These are phyloP conservation scores for Clathrus columnatus DNA, from an alignment of 768 basidiomycete genomes.

Conservation along the genomic window DNA sequence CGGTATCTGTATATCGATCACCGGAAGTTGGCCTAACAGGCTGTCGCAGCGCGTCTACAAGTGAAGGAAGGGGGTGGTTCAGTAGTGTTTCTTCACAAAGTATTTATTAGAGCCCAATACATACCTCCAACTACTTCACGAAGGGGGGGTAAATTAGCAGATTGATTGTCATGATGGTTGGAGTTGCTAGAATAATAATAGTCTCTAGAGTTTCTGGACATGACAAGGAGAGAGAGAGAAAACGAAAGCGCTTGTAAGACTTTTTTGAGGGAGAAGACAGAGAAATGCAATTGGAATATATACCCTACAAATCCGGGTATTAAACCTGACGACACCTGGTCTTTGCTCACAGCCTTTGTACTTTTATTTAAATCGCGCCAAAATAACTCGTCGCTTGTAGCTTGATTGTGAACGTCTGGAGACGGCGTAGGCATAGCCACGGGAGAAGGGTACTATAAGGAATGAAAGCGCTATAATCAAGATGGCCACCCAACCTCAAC, in stretches of 20 bases:
- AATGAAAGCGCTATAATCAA: neutral
- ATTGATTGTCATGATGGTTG: neutral
- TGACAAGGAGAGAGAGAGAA: neutral
- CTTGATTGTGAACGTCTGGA: slow-evolving; percentile 1
- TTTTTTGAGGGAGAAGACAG: neutral
- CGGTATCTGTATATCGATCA: neutral
- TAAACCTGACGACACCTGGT: neutral
- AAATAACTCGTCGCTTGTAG: neutral
- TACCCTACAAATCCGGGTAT: neutral
- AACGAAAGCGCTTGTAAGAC: neutral
- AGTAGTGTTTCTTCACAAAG: too few species aligned
- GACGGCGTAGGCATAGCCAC: slow-evolving; percentile 9
- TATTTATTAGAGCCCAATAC: neutral
- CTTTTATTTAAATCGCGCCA: neutral
- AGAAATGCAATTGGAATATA: neutral
- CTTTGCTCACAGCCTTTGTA: neutral
- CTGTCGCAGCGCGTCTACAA: slow-evolving; percentile 6
- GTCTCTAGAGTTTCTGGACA: slow-evolving; percentile 6
- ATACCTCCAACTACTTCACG: slow-evolving; percentile 9
- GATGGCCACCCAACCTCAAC: neutral
- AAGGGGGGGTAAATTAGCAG: slow-evolving; percentile 8
- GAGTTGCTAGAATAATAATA: slow-evolving; percentile 1
- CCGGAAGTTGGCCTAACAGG: neutral
- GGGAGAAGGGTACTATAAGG: neutral
- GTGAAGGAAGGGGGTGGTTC: neutral